A percentile compares a stretch with the other conserved stretches of the same genome.
Evolutionary conservation across 306 rosid species (phyloP).

Genomic region (Abrus precatorius): DNA sequence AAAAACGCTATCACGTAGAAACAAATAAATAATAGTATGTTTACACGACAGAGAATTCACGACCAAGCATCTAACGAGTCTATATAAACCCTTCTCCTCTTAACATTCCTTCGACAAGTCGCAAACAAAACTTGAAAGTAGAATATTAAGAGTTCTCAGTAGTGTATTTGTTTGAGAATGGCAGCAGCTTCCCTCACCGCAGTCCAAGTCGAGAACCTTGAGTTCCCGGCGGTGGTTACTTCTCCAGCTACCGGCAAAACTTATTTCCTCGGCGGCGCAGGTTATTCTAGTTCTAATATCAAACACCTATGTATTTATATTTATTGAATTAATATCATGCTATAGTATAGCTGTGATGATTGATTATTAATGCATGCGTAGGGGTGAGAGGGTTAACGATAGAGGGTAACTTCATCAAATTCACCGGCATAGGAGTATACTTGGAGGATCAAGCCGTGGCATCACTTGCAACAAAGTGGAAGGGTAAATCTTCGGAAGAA

Average conservation of each 20-base stretch:
- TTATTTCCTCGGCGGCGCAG: conserved; percentile 54
- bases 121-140: not conserved
- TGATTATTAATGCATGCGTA: not conserved
- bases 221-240: conserved; percentile 44
- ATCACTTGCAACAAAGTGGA: conserved; percentile 75
- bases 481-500: conserved; percentile 61
- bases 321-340: no score
- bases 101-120: not conserved
- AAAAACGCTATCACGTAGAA: no score
- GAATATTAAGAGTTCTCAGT: not conserved
- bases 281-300: not conserved
- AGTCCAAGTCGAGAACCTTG: conserved; percentile 43
- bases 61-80: not conserved
- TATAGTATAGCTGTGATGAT: no score
- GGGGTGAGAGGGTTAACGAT: conserved; percentile 80
- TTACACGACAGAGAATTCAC: no score
- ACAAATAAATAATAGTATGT: no score
- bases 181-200: conserved; percentile 42
- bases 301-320: no score
- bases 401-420: conserved; percentile 70
- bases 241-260: conserved; percentile 29
- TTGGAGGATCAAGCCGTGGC: conserved; percentile 72
- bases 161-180: conserved; percentile 28
- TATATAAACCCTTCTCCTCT: not conserved
- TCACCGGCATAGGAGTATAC: conserved; percentile 87